These are phyloP conservation scores for Alnus glutinosa DNA, from an alignment of 306 rosid genomes.

Conservation along the genomic window DNA sequence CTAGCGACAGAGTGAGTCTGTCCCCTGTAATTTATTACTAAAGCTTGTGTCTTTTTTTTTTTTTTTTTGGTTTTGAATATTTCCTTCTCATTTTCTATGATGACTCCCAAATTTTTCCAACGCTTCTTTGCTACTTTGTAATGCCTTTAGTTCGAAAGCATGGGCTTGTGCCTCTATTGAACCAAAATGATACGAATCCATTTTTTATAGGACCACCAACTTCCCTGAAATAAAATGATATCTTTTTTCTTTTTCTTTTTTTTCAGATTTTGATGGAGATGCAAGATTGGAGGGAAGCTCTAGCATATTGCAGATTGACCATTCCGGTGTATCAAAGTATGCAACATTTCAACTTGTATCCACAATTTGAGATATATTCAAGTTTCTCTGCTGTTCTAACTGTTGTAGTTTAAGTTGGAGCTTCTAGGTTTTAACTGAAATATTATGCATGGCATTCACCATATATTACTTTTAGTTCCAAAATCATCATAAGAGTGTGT, in stretches of 20 bases:
- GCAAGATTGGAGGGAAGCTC: conserved; percentile 82
- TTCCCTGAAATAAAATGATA: neutral
- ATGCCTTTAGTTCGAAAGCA: conserved; percentile 11
- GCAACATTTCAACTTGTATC: conserved; percentile 27
- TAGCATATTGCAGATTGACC: conserved; percentile 79
- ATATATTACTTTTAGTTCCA: conserved; percentile 17
- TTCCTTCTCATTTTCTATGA: neutral
- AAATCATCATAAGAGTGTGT: neutral
- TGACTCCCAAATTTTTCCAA: neutral
- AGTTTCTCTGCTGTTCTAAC: conserved; percentile 1
- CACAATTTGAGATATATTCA: conserved; percentile 5
- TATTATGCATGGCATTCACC: neutral
- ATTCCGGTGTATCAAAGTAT: conserved; percentile 82
- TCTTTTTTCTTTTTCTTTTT: conserved; percentile 17
- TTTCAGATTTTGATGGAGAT: conserved; percentile 81
- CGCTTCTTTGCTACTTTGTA: conserved; percentile 3
- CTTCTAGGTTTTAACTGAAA: conserved; percentile 17
- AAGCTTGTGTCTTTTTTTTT: neutral
- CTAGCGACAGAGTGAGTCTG: neutral
- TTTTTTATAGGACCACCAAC: conserved; percentile 1
- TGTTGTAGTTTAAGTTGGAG: conserved; percentile 20
- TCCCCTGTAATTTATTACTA: conserved; percentile 5
- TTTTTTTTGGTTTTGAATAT: neutral
- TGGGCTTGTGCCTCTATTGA: conserved; percentile 6
- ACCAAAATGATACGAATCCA: conserved; percentile 16